Percentiles rank a stretch among this genome's conserved stretches.
These are phyloP conservation scores for Chytriomyces sp. DNA, from an alignment of 192 early-diverging fungal species.

Conservation along the genomic window DNA sequence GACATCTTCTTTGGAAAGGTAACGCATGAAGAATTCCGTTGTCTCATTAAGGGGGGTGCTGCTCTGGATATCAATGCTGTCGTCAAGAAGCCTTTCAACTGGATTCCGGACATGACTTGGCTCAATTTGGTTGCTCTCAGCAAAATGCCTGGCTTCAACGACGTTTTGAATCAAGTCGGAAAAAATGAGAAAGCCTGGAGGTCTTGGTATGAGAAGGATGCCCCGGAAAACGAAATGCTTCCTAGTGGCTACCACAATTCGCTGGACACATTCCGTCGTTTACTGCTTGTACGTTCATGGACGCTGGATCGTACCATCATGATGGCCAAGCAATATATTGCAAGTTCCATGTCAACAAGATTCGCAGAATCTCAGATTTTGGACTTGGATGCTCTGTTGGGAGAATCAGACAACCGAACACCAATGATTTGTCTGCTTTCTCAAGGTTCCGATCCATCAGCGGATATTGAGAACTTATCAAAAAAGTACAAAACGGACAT, in stretches of 20 bases:
- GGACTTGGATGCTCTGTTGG: slow-evolving; percentile 61
- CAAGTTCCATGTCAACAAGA: slow-evolving; percentile 45
- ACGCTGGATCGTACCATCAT: slow-evolving; percentile 65
- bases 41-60: slow-evolving; percentile 65
- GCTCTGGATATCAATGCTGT: slow-evolving; percentile 68
- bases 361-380: slow-evolving; percentile 71
- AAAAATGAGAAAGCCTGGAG: slow-evolving; percentile 71
- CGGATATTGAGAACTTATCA: slow-evolving; percentile 65
- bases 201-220: slow-evolving; percentile 66
- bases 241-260: slow-evolving; percentile 64
- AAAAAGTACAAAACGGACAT: slow-evolving; percentile 69
- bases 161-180: slow-evolving; percentile 66
- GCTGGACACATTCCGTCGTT: slow-evolving; percentile 57
- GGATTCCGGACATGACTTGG: slow-evolving; percentile 73
- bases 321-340: slow-evolving; percentile 70
- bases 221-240: slow-evolving; percentile 65
- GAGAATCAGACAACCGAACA: slow-evolving; percentile 62
- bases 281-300: slow-evolving; percentile 65
- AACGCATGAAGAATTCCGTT: slow-evolving; percentile 65
- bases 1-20: slow-evolving; percentile 59
- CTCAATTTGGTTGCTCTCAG: slow-evolving; percentile 62
- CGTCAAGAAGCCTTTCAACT: slow-evolving; percentile 68
- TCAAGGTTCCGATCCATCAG: slow-evolving; percentile 63
- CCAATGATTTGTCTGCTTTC: slow-evolving; percentile 72
- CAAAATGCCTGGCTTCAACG: slow-evolving; percentile 66